Percentiles rank a stretch among this genome's conserved stretches.
These are phyloP conservation scores for Nevesoporus exiguus DNA, from an alignment of 768 basidiomycete genomes.

Conservation along the genomic window DNA sequence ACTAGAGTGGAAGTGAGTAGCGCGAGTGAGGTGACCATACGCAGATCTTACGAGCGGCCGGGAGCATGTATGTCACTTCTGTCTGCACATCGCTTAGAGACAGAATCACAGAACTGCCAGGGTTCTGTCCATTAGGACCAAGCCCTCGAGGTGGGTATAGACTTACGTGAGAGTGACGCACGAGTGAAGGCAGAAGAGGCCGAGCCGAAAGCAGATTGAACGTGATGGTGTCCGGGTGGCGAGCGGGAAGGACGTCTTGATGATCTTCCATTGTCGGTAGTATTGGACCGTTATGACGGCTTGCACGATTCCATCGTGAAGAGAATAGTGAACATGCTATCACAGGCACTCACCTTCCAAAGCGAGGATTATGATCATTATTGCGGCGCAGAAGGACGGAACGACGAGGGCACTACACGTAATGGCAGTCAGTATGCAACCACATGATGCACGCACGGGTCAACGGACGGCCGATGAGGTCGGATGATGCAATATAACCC, in stretches of 20 bases:
- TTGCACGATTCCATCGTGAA: conserved; percentile 19
- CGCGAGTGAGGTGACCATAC: neutral
- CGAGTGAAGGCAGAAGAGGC: conserved; percentile 45
- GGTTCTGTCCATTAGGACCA: neutral
- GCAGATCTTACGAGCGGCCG: conserved; percentile 43
- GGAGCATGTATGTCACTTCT: conserved; percentile 44
- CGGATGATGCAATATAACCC: conserved; percentile 50
- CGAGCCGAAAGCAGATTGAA: conserved; percentile 38
- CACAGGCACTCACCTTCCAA: conserved; percentile 41
- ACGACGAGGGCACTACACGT: conserved; percentile 32
- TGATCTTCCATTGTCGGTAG: conserved; percentile 37
- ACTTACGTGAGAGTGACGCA: conserved; percentile 43
- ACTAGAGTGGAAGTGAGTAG: conserved; percentile 33
- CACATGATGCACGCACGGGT: conserved; percentile 3
- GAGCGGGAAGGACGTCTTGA: conserved; percentile 42
- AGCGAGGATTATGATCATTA: conserved; percentile 38
- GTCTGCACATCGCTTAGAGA: conserved; percentile 31
- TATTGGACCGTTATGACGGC: conserved; percentile 44
- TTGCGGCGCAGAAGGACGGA: conserved; percentile 43
- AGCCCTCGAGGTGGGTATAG: neutral
- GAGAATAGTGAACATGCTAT: neutral
- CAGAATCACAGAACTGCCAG: conserved; percentile 39
- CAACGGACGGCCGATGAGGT: conserved; percentile 36
- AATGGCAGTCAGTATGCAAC: conserved; percentile 14
- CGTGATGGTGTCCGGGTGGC: conserved; percentile 35